Base-by-base conservation (phyloP, 2,329 filamentous ascomycete species). In the Albifimbria verrucaria region DNA sequence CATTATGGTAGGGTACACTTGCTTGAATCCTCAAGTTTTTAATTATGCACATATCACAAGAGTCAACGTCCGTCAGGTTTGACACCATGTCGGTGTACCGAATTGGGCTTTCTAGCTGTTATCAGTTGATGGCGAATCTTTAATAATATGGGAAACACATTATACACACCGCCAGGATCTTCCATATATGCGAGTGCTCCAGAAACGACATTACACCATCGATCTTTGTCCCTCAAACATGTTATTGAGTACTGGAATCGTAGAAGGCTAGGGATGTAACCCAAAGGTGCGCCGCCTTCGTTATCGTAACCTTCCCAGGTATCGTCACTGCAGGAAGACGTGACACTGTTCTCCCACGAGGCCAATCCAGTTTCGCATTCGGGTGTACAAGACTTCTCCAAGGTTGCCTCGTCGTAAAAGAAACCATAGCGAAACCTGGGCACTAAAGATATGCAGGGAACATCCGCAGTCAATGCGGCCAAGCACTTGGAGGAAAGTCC, bases 201-300 rank as follows among this genome's bases (percentile, higher is more conserved):
- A 12, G 56, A 54, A 54, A 58, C 56, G 26, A 54, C 52, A 9
- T 54, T 54, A 48, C 56, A 57, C 22, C 53, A 58, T 23, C 25
- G 22, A 42, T 53, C 26, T 47, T 56, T 53, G 28, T 59, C 55
- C 48, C 52, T 48, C n/a, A 57, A 51, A 52, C 57, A 59, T 12
- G 57, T 53, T 24, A 49, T 39, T 25, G 36, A 48, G 57, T 18
- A 28, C 51, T 22, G 57, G 57, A 46, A 57, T 53, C 26, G 45
- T 26, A 18, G 57, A 46, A 10, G 55, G 50, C 24, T 55, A 52
- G 24, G 55, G 28, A 24, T 48, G 43, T 25, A 59, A 26, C 12
- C 56, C 51, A 48, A 48, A 28, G 7, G 57, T 53, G 43, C n/a
- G 21, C 55, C 43, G 52, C 50, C 39, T 57, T 53, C 25, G 42